phyloP scores from a whole-genome alignment of 768 basidiomycete species.

The Suillus tomentosus region DNA sequence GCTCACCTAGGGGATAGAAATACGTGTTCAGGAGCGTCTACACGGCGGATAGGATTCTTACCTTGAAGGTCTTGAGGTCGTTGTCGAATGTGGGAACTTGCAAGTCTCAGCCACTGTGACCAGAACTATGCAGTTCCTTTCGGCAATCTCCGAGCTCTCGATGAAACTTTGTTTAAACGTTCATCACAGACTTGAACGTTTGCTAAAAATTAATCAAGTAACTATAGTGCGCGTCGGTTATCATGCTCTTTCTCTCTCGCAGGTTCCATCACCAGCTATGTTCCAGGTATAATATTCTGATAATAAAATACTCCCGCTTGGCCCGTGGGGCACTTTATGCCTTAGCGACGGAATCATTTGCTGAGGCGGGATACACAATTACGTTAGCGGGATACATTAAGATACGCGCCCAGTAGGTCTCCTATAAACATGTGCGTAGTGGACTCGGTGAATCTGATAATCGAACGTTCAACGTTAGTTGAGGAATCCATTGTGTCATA shows the following conservation, averaged over 20 bases:
- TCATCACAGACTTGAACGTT: not conserved
- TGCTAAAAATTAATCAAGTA: not conserved
- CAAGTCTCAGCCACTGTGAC: constrained; percentile 51
- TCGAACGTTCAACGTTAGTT: not conserved
- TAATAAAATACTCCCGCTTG: not conserved
- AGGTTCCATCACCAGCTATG: no score
- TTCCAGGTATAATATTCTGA: not conserved
- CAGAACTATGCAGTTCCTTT: constrained; percentile 46
- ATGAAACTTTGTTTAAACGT: not conserved
- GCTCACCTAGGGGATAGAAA: constrained; percentile 29
- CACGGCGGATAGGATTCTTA: constrained; percentile 35
- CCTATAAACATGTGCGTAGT: no score
- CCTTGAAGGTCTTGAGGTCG: constrained; percentile 55
- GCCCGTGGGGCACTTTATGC: no score
- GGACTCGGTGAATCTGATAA: not conserved
- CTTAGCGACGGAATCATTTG: not conserved
- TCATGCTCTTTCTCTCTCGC: no score
- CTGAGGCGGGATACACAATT: not conserved
- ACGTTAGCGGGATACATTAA: no score
- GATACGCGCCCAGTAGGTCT: no score
- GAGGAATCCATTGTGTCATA: not conserved
- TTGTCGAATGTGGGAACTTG: constrained; percentile 35
- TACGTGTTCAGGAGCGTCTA: constrained; percentile 23
- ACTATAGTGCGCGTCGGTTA: no score
- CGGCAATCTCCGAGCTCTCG: constrained; percentile 35